Conservation (phyloP, 176 grass and related monocot species). For the Areca catechu region DNA sequence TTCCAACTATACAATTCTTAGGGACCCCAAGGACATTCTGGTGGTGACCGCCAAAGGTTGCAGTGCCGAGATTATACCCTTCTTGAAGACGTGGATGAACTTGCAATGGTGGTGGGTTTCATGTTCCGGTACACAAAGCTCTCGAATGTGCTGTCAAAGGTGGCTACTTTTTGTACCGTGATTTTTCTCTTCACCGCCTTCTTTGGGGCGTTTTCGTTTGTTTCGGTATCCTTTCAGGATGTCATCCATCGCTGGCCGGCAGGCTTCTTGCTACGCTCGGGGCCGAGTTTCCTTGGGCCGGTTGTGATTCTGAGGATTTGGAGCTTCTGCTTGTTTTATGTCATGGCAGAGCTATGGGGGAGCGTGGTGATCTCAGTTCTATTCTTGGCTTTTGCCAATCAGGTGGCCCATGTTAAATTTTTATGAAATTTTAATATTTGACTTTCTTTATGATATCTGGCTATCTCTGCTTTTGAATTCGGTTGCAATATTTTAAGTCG, state of each 20-base stretch:
- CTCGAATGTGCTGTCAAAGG: conserved; percentile 53
- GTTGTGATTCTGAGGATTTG: conserved; percentile 74
- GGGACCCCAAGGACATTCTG: conserved; percentile 78
- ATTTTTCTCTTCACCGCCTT: conserved; percentile 82
- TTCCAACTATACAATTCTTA: conserved; percentile 81
- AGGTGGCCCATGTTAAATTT: conserved; percentile 23
- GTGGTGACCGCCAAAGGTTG: conserved; percentile 77
- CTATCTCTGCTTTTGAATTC: too few species aligned
- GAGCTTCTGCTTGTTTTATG: conserved; percentile 92
- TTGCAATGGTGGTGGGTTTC: conserved; percentile 75
- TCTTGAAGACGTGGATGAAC: conserved; percentile 82
- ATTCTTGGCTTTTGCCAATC: conserved; percentile 82
- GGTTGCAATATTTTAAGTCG: background rate
- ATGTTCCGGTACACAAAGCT: too few species aligned
- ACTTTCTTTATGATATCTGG: too few species aligned
- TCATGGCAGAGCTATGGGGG: conserved; percentile 85
- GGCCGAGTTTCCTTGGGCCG: conserved; percentile 57
- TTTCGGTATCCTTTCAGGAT: conserved; percentile 65
- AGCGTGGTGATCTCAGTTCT: conserved; percentile 80
- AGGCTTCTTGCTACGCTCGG: conserved; percentile 62
- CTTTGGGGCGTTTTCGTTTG: conserved; percentile 65
- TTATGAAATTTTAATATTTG: too few species aligned
- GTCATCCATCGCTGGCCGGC: conserved; percentile 59
- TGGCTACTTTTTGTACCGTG: conserved; percentile 71
- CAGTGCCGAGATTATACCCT: conserved; percentile 79